phyloP scores from a whole-genome alignment of 1,284 basidiomycete species.

The Malassezia obtusa region DNA sequence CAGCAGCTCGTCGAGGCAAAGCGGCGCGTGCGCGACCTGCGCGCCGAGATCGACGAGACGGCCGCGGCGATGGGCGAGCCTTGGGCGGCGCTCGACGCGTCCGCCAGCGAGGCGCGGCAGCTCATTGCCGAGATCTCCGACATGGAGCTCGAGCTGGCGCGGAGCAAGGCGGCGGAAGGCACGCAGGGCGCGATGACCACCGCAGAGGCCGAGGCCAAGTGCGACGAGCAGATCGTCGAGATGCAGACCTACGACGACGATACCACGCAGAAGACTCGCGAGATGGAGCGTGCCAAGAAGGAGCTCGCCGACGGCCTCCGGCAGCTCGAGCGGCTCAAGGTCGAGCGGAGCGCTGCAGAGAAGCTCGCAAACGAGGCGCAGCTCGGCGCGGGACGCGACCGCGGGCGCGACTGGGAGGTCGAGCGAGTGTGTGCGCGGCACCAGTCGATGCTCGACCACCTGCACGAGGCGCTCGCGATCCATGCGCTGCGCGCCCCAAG shows the following conservation, averaged over 20 bases:
- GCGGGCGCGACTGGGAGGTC: constrained; percentile 32
- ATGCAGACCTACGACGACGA: constrained; percentile 31
- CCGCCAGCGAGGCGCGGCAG: constrained; percentile 22
- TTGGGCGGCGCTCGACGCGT: constrained; percentile 23
- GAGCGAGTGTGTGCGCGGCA: constrained; percentile 29
- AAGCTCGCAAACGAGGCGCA: constrained; percentile 35
- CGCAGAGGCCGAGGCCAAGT: constrained; percentile 27
- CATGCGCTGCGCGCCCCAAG: constrained; percentile 1
- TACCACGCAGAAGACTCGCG: constrained; percentile 23
- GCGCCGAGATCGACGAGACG: constrained; percentile 27
- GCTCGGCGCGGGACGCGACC: constrained; percentile 31
- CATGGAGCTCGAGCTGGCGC: constrained; percentile 38
- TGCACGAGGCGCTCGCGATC: constrained; percentile 12
- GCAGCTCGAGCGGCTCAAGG: constrained; percentile 30
- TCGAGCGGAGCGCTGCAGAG: constrained; percentile 33
- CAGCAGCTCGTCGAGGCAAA: constrained; percentile 37
- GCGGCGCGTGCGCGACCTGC: constrained; percentile 25
- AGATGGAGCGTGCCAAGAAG: constrained; percentile 32
- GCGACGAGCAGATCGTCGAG: constrained; percentile 30
- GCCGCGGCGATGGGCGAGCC: constrained; percentile 27
- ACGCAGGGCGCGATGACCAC: constrained; percentile 30
- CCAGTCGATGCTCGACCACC: constrained; percentile 2
- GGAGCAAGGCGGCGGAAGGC: constrained; percentile 30
- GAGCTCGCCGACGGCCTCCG: constrained; percentile 27
- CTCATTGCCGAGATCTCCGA: constrained; percentile 34